phyloP scores from a whole-genome alignment of 257 asterid genomes.

The Gardenia jasminoides region DNA sequence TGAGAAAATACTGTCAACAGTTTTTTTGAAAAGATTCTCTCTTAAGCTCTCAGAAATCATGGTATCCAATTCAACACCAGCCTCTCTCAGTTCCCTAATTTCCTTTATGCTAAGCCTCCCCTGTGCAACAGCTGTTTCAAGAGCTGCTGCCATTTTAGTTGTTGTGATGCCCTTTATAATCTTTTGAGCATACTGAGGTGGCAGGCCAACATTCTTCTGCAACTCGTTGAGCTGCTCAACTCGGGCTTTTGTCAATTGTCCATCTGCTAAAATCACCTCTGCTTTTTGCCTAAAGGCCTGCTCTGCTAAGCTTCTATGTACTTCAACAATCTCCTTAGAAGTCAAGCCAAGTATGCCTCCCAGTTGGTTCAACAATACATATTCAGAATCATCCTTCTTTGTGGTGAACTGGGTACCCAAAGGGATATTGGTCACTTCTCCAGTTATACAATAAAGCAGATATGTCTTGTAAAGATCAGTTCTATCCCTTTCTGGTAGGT shows the following conservation, averaged over 20 bases:
- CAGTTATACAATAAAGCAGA: conserved; percentile 77
- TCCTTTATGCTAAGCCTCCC: conserved; percentile 94
- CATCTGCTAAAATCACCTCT: conserved; percentile 92
- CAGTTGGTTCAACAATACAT: conserved; percentile 63
- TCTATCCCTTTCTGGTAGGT: conserved; percentile 84
- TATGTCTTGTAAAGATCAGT: conserved; percentile 88
- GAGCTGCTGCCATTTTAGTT: conserved; percentile 81
- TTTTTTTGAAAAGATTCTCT: conserved; percentile 78
- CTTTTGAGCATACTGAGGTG: conserved; percentile 75
- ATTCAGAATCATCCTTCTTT: conserved; percentile 85
- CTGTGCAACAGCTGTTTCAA: conserved; percentile 82
- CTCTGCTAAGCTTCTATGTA: conserved; percentile 86
- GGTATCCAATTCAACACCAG: conserved; percentile 71
- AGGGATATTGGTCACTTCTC: conserved; percentile 76
- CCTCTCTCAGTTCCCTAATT: conserved; percentile 76
- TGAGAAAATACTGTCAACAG: conserved; percentile 68
- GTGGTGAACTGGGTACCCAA: conserved; percentile 73
- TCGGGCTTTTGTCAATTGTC: conserved; percentile 74
- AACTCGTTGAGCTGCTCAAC: conserved; percentile 72
- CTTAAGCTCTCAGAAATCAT: conserved; percentile 81
- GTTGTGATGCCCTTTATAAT: conserved; percentile 73
- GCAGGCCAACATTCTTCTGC: conserved; percentile 83
- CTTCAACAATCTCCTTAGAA: conserved; percentile 72
- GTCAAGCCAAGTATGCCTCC: conserved; percentile 83
- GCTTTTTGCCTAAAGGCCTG: conserved; percentile 89